These are phyloP conservation scores for Erythrophleum fordii DNA, from an alignment of 306 rosid genomes.

Conservation along the genomic window DNA sequence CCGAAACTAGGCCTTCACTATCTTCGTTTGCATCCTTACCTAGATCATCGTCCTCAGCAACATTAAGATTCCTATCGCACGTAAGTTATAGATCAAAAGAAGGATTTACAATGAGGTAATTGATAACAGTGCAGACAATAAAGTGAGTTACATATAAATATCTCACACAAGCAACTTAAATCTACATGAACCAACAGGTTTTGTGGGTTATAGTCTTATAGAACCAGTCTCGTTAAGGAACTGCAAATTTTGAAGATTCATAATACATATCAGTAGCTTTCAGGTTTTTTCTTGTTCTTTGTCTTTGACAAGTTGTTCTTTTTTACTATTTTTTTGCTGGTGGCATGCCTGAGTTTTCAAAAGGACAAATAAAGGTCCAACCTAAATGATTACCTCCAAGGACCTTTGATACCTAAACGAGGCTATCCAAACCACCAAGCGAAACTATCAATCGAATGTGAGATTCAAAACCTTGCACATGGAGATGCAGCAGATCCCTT, in stretches of 20 bases:
- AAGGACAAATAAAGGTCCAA: not conserved
- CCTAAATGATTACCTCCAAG: not conserved
- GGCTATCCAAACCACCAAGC: not conserved
- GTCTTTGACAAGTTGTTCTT: not conserved
- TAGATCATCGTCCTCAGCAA: conserved; percentile 81
- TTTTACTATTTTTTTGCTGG: not conserved
- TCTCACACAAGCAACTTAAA: conserved; percentile 13
- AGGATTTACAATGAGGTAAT: conserved; percentile 34
- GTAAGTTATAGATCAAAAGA: conserved; percentile 33
- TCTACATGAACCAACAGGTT: not conserved
- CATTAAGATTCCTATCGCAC: conserved; percentile 74
- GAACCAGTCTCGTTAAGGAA: not conserved
- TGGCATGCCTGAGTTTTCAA: not conserved
- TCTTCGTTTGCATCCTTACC: conserved; percentile 71
- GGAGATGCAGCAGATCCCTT: not conserved
- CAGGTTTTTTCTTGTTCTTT: not conserved
- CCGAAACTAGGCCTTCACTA: conserved; percentile 64
- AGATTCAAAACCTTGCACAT: not conserved
- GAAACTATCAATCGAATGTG: not conserved
- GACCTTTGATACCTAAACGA: not conserved
- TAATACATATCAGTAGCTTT: not conserved
- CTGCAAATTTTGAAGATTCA: not conserved
- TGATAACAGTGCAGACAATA: not conserved
- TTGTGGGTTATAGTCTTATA: not conserved
- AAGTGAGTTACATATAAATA: not conserved